phyloP scores from a whole-genome alignment of 1,139 yeast species.

The Suhomyces kunorum region DNA sequence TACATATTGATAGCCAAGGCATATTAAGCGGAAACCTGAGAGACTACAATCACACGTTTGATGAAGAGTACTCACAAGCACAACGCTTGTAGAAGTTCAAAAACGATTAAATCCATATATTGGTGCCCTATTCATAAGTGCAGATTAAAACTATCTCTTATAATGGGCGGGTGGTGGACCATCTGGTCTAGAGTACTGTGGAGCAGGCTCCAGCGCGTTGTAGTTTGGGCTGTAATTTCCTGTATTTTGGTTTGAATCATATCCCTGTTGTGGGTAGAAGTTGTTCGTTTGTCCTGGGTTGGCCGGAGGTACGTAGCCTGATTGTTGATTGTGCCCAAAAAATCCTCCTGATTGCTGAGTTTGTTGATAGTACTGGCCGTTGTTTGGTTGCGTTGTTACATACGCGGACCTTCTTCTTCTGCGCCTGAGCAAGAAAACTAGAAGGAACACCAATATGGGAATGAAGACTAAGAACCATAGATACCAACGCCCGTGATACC shows the following conservation, averaged over 20 bases:
- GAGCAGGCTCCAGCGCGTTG: constrained; percentile 12
- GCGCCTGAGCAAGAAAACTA: constrained; percentile 13
- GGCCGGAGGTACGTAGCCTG: constrained; percentile 13
- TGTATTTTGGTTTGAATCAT: constrained; percentile 1
- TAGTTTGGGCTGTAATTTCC: neutral
- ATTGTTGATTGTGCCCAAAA: constrained; percentile 7
- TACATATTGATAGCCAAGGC: no score
- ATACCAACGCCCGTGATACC: constrained; percentile 18
- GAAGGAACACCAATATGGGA: constrained; percentile 15
- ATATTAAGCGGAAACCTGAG: no score
- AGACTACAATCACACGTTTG: no score
- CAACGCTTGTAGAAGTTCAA: neutral
- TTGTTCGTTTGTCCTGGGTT: constrained; percentile 6
- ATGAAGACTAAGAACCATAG: constrained; percentile 18
- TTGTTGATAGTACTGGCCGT: constrained; percentile 19
- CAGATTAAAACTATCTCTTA: constrained; percentile 36
- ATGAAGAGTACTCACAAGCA: no score
- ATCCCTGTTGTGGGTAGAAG: constrained; percentile 9
- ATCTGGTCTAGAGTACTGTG: constrained; percentile 21
- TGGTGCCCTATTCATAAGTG: constrained; percentile 39
- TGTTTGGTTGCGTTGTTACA: constrained; percentile 8
- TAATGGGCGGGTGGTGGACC: constrained; percentile 28
- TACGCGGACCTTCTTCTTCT: constrained; percentile 14
- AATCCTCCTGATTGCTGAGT: constrained; percentile 20
- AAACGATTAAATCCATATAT: no score